Base-by-base conservation (phyloP, 2,329 filamentous ascomycete genomes). In the Emmonsiellopsis sp. region DNA sequence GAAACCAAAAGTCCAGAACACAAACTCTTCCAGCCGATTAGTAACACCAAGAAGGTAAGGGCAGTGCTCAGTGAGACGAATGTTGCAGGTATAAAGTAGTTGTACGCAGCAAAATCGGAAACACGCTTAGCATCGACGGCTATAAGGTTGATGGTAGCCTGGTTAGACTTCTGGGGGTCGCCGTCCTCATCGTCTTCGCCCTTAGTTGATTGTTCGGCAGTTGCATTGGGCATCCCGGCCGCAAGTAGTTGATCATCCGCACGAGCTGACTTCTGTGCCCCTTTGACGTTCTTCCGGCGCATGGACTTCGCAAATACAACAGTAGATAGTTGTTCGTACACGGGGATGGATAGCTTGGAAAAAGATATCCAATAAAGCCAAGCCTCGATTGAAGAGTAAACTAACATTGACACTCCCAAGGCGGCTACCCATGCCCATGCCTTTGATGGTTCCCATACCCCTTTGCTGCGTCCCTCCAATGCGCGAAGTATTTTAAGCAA, bases 221-320 rank as follows among this genome's bases (percentile, higher is more conserved):
- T 67, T 1, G 61, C 43, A 8, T 67, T 62, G 2, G 64, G 61
- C 6, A 60, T 65, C 65, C 2, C 65, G 53, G 8, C 68, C 59
- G 43, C 67, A 65, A 11, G 60, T 39, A n/a, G 55, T 17, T 53
- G 53, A 13, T 54, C 54, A 7, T 60, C 61, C 14, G 62, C 56
- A 31, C 69, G 61, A n/a, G 64, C 62, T 36, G 72, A 70, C 48
- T 73, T 74, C 44, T 66, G 75, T 32, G 57, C 55, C 9, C 81
- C 78, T 64, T 89, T 88, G 42, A 87, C 81, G 65, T 91, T 87
- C 65, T 92, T 92, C 48, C 84, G 79, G 43, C 84, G 78, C 75
- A 90, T 82, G 0, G 86, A 80, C 66, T 93, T 93, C 55, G 84
- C 80, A 60, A 91, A 92, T 13, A 92, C 79, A 6, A 89, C 74